These are phyloP conservation scores for Populus simonii DNA, from an alignment of 345 rosid genomes.

Conservation along the genomic window DNA sequence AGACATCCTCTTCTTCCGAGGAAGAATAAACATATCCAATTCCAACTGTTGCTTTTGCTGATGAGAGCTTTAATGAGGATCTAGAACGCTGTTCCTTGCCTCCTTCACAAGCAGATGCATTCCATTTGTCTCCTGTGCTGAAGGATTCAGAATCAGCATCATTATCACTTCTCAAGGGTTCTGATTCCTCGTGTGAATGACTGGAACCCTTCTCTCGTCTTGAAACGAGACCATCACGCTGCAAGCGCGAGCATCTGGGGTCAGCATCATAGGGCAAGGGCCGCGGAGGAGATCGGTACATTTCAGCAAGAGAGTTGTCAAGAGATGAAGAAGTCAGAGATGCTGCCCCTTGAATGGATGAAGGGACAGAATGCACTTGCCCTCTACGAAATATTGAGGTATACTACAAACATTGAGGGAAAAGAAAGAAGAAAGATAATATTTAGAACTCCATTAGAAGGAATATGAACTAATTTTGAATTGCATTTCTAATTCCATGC, in stretches of 20 bases:
- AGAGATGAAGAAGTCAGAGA: conserved; percentile 62
- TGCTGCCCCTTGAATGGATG: conserved; percentile 69
- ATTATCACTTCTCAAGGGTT: conserved; percentile 62
- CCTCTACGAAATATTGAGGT: conserved; percentile 67
- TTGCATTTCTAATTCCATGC: conserved; percentile 6
- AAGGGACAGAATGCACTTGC: conserved; percentile 67
- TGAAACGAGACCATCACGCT: conserved; percentile 57
- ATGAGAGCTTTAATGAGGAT: conserved; percentile 49
- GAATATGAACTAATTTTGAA: conserved; percentile 2
- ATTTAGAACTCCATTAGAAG: conserved; percentile 13
- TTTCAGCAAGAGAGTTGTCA: conserved; percentile 82
- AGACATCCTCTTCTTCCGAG: conserved; percentile 87
- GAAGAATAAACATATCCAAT: conserved; percentile 45
- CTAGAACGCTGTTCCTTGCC: conserved; percentile 52
- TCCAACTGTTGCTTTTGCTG: conserved; percentile 42
- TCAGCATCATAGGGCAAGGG: conserved; percentile 91
- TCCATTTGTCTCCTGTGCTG: conserved; percentile 62
- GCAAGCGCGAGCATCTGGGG: conserved; percentile 54
- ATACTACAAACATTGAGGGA: conserved; percentile 47
- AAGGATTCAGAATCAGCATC: conserved; percentile 60
- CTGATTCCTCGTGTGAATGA: conserved; percentile 80
- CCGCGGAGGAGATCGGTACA: conserved; percentile 84
- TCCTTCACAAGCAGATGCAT: conserved; percentile 52
- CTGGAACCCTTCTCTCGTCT: conserved; percentile 87
- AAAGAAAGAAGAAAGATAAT: neutral